phyloP scores from a whole-genome alignment of 1,284 basidiomycete species.

The Moesziomyces antarcticus region DNA sequence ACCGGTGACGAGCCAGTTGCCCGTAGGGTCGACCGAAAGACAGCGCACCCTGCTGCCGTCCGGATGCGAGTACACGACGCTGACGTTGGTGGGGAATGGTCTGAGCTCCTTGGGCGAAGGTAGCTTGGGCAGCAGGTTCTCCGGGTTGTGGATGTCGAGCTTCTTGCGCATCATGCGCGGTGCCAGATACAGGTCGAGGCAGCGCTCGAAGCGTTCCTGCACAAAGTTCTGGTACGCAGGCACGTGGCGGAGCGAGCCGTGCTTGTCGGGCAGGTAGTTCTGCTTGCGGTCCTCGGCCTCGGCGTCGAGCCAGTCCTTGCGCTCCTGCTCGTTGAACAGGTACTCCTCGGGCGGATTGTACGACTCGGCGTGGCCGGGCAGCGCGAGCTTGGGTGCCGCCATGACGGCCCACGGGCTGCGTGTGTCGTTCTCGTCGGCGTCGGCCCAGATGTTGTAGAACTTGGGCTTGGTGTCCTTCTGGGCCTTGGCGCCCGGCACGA shows the following conservation, averaged over 20 bases:
- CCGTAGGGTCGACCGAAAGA: constrained; percentile 84
- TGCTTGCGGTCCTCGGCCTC: constrained; percentile 92
- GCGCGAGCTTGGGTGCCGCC: constrained; percentile 88
- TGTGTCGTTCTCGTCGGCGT: constrained; percentile 70
- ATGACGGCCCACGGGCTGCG: constrained; percentile 69
- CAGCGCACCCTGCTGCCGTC: constrained; percentile 77
- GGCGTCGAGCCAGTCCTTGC: constrained; percentile 82
- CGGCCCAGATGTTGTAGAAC: constrained; percentile 91
- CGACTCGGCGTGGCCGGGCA: constrained; percentile 92
- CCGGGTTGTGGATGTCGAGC: constrained; percentile 72
- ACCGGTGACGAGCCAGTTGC: constrained; percentile 90
- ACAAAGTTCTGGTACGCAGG: constrained; percentile 92
- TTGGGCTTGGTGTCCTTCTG: constrained; percentile 75
- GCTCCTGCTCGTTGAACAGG: constrained; percentile 87
- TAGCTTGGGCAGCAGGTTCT: constrained; percentile 92
- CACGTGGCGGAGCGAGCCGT: constrained; percentile 84
- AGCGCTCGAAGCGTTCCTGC: constrained; percentile 91
- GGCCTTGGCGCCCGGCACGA: constrained; percentile 84
- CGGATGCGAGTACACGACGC: constrained; percentile 79
- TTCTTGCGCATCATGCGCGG: constrained; percentile 76
- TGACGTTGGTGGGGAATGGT: constrained; percentile 91
- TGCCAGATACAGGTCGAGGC: constrained; percentile 95
- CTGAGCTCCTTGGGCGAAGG: constrained; percentile 90
- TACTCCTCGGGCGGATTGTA: constrained; percentile 99
- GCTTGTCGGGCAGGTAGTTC: constrained; percentile 89